These are phyloP conservation scores for Westerdykella ornata DNA, from an alignment of 2,329 filamentous ascomycete species.

Conservation along the genomic window DNA sequence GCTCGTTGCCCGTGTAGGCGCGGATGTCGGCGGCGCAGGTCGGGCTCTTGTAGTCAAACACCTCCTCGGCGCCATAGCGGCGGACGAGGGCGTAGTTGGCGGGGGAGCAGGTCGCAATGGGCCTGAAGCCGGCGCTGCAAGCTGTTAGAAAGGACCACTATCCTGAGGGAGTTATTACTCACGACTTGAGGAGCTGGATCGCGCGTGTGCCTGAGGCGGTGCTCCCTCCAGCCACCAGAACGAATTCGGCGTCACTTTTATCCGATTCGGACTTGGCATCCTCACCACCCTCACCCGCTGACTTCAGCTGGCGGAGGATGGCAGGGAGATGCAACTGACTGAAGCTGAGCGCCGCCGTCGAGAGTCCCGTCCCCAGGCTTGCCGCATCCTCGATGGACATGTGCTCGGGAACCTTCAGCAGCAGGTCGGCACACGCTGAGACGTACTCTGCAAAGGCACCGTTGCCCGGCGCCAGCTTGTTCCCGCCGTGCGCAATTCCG, in stretches of 20 bases:
- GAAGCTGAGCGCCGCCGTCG: constrained; percentile 4
- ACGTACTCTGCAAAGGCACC: constrained; percentile 11
- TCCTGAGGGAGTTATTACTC: neutral
- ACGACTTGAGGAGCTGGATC: constrained; percentile 12
- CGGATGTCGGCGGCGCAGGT: constrained; percentile 40
- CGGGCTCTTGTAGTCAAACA: constrained; percentile 41
- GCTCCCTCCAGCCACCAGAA: constrained; percentile 10
- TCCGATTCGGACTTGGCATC: too few relatives aligned
- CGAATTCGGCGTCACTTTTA: constrained; percentile 6
- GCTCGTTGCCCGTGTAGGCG: constrained; percentile 36
- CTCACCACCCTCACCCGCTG: too few relatives aligned
- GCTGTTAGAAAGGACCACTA: neutral
- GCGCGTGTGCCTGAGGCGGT: constrained; percentile 9
- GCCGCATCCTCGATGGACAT: constrained; percentile 4
- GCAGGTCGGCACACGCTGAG: constrained; percentile 2
- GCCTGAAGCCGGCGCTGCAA: constrained; percentile 4
- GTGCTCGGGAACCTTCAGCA: constrained; percentile 7
- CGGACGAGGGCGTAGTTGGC: constrained; percentile 10
- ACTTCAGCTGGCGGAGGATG: constrained; percentile 1
- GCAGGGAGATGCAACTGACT: constrained; percentile 5
- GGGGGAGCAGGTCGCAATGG: constrained; percentile 10
- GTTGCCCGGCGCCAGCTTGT: constrained; percentile 5
- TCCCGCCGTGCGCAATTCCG: constrained; percentile 9
- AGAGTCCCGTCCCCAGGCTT: constrained; percentile 7
- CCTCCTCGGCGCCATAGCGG: constrained; percentile 9